Percentiles rank a stretch among this genome's conserved stretches.
phyloP scores from a whole-genome alignment of 129 eudicot genomes.

The Glebionis coronaria region DNA sequence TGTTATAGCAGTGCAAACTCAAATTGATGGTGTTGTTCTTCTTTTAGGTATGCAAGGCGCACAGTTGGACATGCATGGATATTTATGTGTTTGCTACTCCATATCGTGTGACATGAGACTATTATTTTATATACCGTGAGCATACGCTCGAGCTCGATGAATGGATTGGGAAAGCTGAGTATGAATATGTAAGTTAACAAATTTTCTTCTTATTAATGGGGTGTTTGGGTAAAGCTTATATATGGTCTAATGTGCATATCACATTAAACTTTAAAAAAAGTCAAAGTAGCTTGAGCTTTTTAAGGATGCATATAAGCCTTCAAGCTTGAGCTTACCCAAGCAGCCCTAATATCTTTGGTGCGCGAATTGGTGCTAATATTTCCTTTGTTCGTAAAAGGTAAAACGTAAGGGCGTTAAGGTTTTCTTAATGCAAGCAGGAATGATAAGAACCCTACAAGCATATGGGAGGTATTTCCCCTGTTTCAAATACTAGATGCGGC shows the following conservation, averaged over 20 bases:
- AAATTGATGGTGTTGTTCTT: too few species aligned
- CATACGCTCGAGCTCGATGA: constrained; percentile 79
- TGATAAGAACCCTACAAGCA: constrained; percentile 86
- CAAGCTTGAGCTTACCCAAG: too few species aligned
- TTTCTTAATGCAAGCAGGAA: constrained; percentile 95
- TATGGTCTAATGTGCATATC: not conserved
- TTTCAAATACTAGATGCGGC: constrained; percentile 86
- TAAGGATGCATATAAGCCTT: too few species aligned
- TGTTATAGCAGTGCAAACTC: too few species aligned
- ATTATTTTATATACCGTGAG: constrained; percentile 69
- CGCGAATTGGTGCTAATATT: not conserved
- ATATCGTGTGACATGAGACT: constrained; percentile 94
- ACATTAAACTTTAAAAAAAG: too few species aligned
- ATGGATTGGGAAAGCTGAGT: constrained; percentile 81
- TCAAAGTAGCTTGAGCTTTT: too few species aligned
- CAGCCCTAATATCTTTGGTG: too few species aligned
- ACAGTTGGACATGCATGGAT: constrained; percentile 97
- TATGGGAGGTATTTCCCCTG: constrained; percentile 88
- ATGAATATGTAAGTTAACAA: constrained; percentile 71
- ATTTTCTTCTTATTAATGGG: not conserved
- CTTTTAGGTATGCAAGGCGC: constrained; percentile 70
- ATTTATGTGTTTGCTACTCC: constrained; percentile 91
- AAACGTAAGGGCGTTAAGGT: constrained; percentile 70
- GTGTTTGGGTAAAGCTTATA: not conserved
- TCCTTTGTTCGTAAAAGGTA: constrained; percentile 38